phyloP scores from a whole-genome alignment of 352 stramenopile genomes.

The Phytophthora multivora region DNA sequence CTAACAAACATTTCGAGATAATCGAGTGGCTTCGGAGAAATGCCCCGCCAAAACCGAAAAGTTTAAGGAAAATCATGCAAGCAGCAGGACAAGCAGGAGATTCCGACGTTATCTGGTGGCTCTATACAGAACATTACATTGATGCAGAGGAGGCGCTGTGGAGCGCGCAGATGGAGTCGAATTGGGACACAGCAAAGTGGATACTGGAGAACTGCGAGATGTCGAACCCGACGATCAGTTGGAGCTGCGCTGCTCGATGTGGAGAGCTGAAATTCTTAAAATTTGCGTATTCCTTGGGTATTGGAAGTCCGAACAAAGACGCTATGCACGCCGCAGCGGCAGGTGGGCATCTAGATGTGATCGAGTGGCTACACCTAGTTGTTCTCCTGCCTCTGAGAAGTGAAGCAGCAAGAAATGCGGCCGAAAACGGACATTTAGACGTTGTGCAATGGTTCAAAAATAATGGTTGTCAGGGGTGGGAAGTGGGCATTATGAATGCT shows the following conservation, averaged over 20 bases:
- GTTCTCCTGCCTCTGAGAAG: constrained; percentile 3
- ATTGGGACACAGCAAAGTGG: constrained; percentile 12
- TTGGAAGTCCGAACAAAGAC: constrained; percentile 1
- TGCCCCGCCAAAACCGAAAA: constrained; percentile 1
- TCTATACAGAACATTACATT: constrained; percentile 1
- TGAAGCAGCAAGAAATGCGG: constrained; percentile 8
- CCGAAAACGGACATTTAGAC: constrained; percentile 8
- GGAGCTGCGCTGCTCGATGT: neutral
- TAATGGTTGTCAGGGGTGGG: constrained; percentile 3
- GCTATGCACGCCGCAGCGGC: constrained; percentile 5
- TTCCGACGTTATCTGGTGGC: constrained; percentile 3
- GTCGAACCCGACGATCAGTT: constrained; percentile 1
- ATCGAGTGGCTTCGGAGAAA: constrained; percentile 49
- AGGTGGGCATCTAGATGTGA: no score
- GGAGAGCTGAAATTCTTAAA: constrained; percentile 13
- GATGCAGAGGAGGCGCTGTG: constrained; percentile 8
- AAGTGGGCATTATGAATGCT: constrained; percentile 3
- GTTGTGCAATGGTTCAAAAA: constrained; percentile 22
- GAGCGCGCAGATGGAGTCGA: constrained; percentile 4
- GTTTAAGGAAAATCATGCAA: constrained; percentile 16
- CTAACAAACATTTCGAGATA: constrained; percentile 39
- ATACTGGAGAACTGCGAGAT: constrained; percentile 20
- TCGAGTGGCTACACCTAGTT: constrained; percentile 21
- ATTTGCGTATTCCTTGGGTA: constrained; percentile 5
- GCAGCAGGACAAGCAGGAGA: constrained; percentile 12